These are phyloP conservation scores for Boletus rex-veris DNA, from an alignment of 768 basidiomycete genomes.

Conservation along the genomic window DNA sequence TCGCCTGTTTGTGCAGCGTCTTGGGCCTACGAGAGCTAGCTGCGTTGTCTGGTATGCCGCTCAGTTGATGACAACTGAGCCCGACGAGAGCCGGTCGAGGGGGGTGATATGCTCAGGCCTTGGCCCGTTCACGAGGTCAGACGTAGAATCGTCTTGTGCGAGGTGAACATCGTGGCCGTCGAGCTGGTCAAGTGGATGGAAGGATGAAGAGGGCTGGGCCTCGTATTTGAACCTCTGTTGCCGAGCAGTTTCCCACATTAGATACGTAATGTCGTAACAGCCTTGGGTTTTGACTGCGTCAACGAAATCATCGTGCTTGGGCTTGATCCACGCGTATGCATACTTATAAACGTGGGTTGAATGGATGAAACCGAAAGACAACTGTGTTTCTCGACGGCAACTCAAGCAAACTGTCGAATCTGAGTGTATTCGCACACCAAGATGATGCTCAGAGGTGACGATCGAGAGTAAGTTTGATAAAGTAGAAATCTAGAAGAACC, in stretches of 20 bases:
- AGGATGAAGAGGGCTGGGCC: background rate
- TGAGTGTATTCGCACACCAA: too few species aligned
- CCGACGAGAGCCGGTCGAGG: slow-evolving; percentile 59
- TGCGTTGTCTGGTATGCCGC: slow-evolving; percentile 64
- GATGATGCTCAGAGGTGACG: too few species aligned
- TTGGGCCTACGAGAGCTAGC: slow-evolving; percentile 33
- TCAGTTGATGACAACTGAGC: slow-evolving; percentile 51
- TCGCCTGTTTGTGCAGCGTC: slow-evolving; percentile 33
- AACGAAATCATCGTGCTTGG: too few species aligned
- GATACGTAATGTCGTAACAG: too few species aligned
- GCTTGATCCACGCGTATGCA: too few species aligned
- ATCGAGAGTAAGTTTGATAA: too few species aligned
- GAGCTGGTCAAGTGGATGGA: slow-evolving; percentile 28
- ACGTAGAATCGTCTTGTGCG: slow-evolving; percentile 40
- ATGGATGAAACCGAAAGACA: too few species aligned
- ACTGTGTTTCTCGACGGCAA: too few species aligned
- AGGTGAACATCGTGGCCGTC: slow-evolving; percentile 66
- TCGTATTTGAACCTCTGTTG: background rate
- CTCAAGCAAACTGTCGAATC: too few species aligned
- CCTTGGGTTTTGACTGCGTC: too few species aligned
- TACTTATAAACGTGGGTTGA: too few species aligned
- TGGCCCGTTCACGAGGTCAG: slow-evolving; percentile 63
- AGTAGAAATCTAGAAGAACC: too few species aligned
- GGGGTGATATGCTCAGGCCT: slow-evolving; percentile 71
- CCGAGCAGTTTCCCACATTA: background rate